These are phyloP conservation scores for Aegilops sharonensis DNA, from an alignment of 176 grass and related monocot genomes.

Conservation along the genomic window DNA sequence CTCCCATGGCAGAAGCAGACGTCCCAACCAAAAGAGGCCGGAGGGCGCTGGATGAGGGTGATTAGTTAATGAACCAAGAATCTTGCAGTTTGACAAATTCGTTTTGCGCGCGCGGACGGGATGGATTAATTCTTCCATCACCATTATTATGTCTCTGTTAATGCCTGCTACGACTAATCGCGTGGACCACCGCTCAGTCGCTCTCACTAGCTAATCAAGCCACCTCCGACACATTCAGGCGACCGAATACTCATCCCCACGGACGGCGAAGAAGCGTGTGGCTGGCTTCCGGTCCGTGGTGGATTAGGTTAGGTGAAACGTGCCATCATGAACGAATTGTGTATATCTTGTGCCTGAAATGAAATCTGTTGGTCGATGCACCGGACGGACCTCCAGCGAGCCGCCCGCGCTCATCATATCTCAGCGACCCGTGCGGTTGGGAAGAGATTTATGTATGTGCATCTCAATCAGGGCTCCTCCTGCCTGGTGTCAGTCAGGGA, in stretches of 20 bases:
- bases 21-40: slow-evolving; percentile 15
- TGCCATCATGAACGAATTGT: not conserved
- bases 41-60: too few relatives aligned
- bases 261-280: not conserved
- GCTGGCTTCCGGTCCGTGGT: not conserved
- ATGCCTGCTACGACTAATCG: not conserved
- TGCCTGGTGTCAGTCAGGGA: too few relatives aligned
- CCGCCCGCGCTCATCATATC: not conserved
- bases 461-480: too few relatives aligned
- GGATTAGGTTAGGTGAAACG: slow-evolving; percentile 17
- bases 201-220: not conserved
- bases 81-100: not conserved
- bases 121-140: not conserved
- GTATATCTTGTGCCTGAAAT: not conserved
- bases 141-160: not conserved
- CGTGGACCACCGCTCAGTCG: not conserved
- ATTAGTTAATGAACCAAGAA: not conserved
- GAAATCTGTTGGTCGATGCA: not conserved
- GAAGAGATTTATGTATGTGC: not conserved
- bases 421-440: not conserved
- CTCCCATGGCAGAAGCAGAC: slow-evolving; percentile 1
- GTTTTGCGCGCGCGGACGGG: not conserved
- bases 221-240: not conserved
- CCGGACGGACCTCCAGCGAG: not conserved
- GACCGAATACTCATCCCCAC: not conserved